Percentiles rank a stretch among this genome's conserved stretches.
These are phyloP conservation scores for Magnusiomyces fungicola DNA, from an alignment of 1,139 yeast genomes.

Conservation along the genomic window DNA sequence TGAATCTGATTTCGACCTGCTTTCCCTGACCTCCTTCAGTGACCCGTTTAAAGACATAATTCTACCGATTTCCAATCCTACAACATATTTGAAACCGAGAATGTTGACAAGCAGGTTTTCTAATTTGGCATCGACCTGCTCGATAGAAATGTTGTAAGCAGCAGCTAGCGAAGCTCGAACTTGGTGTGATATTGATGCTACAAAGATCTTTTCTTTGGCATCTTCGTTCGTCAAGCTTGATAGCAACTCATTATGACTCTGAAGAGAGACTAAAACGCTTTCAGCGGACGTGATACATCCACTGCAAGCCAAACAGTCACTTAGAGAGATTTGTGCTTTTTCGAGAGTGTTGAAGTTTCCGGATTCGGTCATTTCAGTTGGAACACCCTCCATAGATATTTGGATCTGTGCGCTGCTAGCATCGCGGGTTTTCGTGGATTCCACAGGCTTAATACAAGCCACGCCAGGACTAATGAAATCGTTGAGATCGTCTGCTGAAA, in stretches of 20 bases:
- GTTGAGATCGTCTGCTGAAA: constrained; percentile 84
- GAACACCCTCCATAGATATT: constrained; percentile 57
- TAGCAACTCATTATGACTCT: constrained; percentile 73
- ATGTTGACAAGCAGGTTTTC: constrained; percentile 48
- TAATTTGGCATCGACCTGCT: constrained; percentile 53
- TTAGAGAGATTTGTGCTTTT: constrained; percentile 81
- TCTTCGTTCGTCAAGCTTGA: constrained; percentile 43
- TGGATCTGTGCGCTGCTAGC: constrained; percentile 52
- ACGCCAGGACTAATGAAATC: constrained; percentile 93
- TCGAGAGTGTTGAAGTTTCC: constrained; percentile 47
- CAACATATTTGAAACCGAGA: constrained; percentile 66
- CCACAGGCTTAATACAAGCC: constrained; percentile 87
- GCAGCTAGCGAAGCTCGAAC: constrained; percentile 74
- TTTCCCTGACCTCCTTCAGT: constrained; percentile 40
- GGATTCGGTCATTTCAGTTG: constrained; percentile 62
- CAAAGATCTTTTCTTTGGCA: constrained; percentile 40
- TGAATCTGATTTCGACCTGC: constrained; percentile 26
- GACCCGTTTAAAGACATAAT: constrained; percentile 59
- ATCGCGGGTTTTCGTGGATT: constrained; percentile 34
- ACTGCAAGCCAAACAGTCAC: constrained; percentile 93
- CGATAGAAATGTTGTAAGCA: constrained; percentile 50
- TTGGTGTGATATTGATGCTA: constrained; percentile 81
- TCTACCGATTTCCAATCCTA: constrained; percentile 82
- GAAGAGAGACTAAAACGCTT: constrained; percentile 83
- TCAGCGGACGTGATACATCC: constrained; percentile 98